Conservation (phyloP, 306 rosid species). For the Castanea crenata region DNA sequence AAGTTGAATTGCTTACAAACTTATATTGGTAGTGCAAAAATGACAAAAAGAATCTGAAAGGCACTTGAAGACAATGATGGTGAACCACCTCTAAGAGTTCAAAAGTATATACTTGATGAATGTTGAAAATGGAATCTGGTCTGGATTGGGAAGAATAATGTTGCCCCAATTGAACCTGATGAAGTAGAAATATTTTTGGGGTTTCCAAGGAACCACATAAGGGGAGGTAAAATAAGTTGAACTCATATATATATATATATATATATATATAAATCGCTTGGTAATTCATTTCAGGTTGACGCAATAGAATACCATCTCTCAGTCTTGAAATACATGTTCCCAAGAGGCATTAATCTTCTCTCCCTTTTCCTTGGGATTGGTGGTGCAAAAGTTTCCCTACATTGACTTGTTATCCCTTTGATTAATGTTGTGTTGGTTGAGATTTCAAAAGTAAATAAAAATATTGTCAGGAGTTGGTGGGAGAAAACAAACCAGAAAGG, state of each 20-base stretch:
- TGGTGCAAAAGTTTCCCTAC: conserved; percentile 93
- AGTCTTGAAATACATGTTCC: conserved; percentile 72
- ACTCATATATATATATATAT: conserved; percentile 67
- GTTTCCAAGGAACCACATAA: conserved; percentile 89
- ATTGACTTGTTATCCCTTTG: conserved; percentile 70
- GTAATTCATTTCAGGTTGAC: conserved; percentile 93
- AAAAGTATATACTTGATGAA: conserved; percentile 59
- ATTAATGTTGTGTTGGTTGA: conserved; percentile 81
- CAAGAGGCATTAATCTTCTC: conserved; percentile 74
- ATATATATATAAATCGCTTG: conserved; percentile 84
- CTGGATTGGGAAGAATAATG: conserved; percentile 94
- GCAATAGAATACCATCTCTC: conserved; percentile 88
- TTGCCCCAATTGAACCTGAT: conserved; percentile 90
- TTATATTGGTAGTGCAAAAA: conserved; percentile 60
- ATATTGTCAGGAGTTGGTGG: conserved; percentile 89
- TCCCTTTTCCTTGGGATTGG: conserved; percentile 93
- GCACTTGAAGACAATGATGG: conserved; percentile 59
- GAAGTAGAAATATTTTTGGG: conserved; percentile 87
- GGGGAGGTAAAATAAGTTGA: conserved; percentile 92
- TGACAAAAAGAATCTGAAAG: conserved; percentile 68
- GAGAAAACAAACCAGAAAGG: conserved; percentile 90
- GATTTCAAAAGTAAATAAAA: conserved; percentile 66
- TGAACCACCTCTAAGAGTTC: conserved; percentile 52
- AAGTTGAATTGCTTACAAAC: conserved; percentile 81
- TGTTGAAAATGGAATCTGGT: conserved; percentile 92